These are phyloP conservation scores for Russula sp. DNA, from an alignment of 768 basidiomycete genomes.

Conservation along the genomic window DNA sequence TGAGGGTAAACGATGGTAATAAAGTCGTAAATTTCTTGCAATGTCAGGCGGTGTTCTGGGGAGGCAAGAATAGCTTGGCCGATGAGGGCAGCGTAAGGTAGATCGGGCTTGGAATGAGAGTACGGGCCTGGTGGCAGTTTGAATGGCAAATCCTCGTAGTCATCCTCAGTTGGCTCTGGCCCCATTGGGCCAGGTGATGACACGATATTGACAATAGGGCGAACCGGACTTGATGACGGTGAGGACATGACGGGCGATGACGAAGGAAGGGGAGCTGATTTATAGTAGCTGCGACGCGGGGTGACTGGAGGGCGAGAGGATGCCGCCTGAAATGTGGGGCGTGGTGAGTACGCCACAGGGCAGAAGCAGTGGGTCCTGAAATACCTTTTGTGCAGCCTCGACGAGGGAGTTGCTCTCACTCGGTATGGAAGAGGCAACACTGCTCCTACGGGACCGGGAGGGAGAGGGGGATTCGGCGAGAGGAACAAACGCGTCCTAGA, in stretches of 20 bases:
- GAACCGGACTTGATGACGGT: conserved; percentile 61
- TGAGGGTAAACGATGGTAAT: conserved; percentile 92
- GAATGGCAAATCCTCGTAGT: conserved; percentile 67
- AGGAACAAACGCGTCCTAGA: conserved; percentile 23
- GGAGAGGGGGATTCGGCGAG: conserved; percentile 30
- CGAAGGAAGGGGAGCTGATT: conserved; percentile 49
- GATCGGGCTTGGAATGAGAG: conserved; percentile 72
- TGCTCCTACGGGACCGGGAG: conserved; percentile 27
- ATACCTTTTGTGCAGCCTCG: conserved; percentile 36
- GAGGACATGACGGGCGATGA: conserved; percentile 62
- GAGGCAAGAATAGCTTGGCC: conserved; percentile 92
- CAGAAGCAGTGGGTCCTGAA: conserved; percentile 31
- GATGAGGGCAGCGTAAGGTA: conserved; percentile 92
- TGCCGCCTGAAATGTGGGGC: conserved; percentile 33
- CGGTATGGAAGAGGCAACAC: conserved; percentile 27
- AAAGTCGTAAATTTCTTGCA: conserved; percentile 96
- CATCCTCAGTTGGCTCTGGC: conserved; percentile 59
- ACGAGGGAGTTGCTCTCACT: conserved; percentile 27
- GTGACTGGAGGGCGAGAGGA: conserved; percentile 49
- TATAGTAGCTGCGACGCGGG: conserved; percentile 43
- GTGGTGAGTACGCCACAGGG: conserved; percentile 33
- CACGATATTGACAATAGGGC: conserved; percentile 64
- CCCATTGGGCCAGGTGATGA: conserved; percentile 83
- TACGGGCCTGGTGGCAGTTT: conserved; percentile 83
- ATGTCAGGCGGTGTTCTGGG: conserved; percentile 74